phyloP scores from a whole-genome alignment of 306 rosid genomes.

The Cucumis cinereus region DNA sequence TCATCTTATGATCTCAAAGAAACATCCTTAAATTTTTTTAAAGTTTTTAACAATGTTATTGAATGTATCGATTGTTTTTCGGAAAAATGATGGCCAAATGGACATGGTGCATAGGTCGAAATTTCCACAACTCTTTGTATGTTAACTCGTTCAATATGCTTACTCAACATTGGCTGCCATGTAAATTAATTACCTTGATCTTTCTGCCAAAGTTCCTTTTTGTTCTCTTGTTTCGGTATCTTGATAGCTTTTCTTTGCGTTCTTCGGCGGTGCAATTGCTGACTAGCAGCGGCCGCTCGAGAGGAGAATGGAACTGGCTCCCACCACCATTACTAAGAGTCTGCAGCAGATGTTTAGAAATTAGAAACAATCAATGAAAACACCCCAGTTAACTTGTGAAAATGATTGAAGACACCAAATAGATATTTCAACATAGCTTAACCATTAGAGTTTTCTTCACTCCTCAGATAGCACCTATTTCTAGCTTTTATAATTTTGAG shows the following conservation, averaged over 20 bases:
- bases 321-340: slow-evolving; percentile 48
- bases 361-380: slow-evolving; percentile 20
- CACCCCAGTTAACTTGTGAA: slow-evolving; percentile 16
- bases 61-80: background rate
- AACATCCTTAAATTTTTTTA: background rate
- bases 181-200: slow-evolving; percentile 60
- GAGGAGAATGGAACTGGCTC: slow-evolving; percentile 42
- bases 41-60: background rate
- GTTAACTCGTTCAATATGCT: background rate
- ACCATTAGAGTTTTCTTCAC: background rate
- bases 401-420: slow-evolving; percentile 22
- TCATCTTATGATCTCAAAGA: background rate
- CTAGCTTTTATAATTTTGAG: background rate
- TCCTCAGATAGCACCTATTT: background rate
- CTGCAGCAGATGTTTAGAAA: slow-evolving; percentile 50
- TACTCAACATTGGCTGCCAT: background rate
- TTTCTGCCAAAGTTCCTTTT: slow-evolving; percentile 96
- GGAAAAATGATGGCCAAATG: background rate
- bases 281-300: slow-evolving; percentile 39
- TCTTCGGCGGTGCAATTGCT: slow-evolving; percentile 67
- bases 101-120: background rate
- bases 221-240: slow-evolving; percentile 84
- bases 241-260: slow-evolving; percentile 77
- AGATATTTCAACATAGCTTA: background rate
- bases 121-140: background rate